Evolutionary conservation across 495 filamentous ascomycete species (phyloP), one percentile per base, ranked within the genome.

Genomic region (Talaromyces proteolyticus): DNA sequence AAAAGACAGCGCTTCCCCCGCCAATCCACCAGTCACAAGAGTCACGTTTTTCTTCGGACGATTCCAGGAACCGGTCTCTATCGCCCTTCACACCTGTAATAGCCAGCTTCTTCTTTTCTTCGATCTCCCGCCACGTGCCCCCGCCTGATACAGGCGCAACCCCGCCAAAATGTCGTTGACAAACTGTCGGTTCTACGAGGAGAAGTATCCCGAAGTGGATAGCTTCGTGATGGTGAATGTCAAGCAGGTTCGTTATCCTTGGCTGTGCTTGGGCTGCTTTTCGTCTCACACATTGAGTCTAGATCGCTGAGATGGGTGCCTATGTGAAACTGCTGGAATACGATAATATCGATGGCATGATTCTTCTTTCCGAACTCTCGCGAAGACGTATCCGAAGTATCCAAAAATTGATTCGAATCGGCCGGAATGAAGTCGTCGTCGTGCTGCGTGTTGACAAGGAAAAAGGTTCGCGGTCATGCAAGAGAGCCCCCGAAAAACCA

Each of bases 261-360:
- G 20, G 36, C 19, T 24, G 5, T 49, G 21, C 21, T 53, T 50
- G 34, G 17, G 51, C 45, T 47, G 44, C 18, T 47, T 40, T 39
- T 20, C 18, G 34, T 39, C 10, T 29, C 17, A 29, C 18, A 26
- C 18, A 29, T 38, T 36, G 14, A 52, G 20, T 44, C 38, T 43
- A 96, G 89, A 98, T 98, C 65, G 93, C 93, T 65, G 93, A 98
- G 67, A 98, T 98, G 93, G 93, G 93, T 57, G 93, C 93, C 57
- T 98, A 98, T 65, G 93, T 98, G 63, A 98, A 98, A 74, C 84
- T 98, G 22, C 85, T 98, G 58, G 93, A 98, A 74, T 98, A 98
- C 69, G 93, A 97, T 68, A 95, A 96, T 73, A 98, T 98, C 69
- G 93, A 98, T 66, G 93, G 93, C 76, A 98, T 98, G 93, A 98